Percentiles rank a stretch among this genome's conserved stretches.
Evolutionary conservation across 306 rosid species (phyloP).

Genomic region (Oxytropis ochrocephala): DNA sequence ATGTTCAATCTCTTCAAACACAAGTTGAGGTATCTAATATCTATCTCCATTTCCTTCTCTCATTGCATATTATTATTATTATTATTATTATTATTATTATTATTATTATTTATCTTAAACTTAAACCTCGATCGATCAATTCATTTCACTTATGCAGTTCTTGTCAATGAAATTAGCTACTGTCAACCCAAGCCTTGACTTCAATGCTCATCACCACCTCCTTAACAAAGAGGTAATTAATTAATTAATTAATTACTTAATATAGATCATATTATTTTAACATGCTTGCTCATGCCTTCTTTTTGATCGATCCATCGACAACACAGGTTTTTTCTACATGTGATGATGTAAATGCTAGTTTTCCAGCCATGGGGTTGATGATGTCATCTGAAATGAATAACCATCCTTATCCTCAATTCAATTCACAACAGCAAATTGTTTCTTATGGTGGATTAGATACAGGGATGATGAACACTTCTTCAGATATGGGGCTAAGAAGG

Average conservation of each 20-base stretch:
- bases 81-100: too few relatives aligned
- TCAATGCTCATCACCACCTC: constrained; percentile 68
- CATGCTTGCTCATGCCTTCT: constrained; percentile 1
- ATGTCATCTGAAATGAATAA: constrained; percentile 46
- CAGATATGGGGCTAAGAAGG: constrained; percentile 50
- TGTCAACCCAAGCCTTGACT: constrained; percentile 68
- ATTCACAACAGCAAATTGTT: constrained; percentile 44
- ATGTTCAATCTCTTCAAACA: constrained; percentile 93
- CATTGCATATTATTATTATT: too few relatives aligned
- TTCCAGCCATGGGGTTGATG: constrained; percentile 47
- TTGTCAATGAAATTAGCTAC: constrained; percentile 94
- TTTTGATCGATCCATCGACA: neutral
- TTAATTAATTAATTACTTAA: too few relatives aligned
- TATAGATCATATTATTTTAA: neutral
- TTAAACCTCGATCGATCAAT: too few relatives aligned
- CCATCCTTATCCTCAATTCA: constrained; percentile 42
- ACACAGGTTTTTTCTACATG: constrained; percentile 55
- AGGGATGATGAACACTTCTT: constrained; percentile 33
- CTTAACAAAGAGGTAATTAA: constrained; percentile 65
- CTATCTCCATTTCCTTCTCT: neutral
- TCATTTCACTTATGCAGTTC: too few relatives aligned
- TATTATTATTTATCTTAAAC: too few relatives aligned
- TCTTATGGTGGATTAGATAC: constrained; percentile 49
- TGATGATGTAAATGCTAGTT: constrained; percentile 32
- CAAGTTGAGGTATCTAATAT: constrained; percentile 67